Conservation (phyloP, 1,139 yeast species). For the Groenewaldozyma sp. region DNA sequence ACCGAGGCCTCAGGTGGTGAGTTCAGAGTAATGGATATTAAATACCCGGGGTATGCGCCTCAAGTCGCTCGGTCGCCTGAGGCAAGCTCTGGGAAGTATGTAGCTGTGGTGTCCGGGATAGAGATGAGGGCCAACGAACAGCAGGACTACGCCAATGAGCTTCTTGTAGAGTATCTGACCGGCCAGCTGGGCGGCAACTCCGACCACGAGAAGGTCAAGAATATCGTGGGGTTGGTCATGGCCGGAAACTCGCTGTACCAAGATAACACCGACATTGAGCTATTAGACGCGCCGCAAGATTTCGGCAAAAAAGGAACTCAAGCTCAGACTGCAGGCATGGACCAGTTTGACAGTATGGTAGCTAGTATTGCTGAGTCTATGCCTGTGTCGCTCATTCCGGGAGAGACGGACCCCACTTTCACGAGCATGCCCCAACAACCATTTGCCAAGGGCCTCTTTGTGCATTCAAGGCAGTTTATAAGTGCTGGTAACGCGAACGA, state of each 20-base stretch:
- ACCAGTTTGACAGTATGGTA: constrained; percentile 47
- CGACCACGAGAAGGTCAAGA: constrained; percentile 25
- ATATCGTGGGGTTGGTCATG: constrained; percentile 49
- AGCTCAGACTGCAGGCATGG: constrained; percentile 12
- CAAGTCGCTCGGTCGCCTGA: constrained; percentile 35
- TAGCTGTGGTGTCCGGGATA: constrained; percentile 73
- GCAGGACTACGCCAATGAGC: constrained; percentile 41
- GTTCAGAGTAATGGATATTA: constrained; percentile 75
- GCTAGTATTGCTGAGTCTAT: constrained; percentile 49
- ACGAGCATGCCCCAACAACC: constrained; percentile 85
- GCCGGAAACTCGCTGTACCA: constrained; percentile 66
- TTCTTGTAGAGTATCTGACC: constrained; percentile 60
- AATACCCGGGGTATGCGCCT: constrained; percentile 56
- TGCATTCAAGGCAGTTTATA: constrained; percentile 35
- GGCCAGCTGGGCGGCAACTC: constrained; percentile 52
- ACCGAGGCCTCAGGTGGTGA: constrained; percentile 77
- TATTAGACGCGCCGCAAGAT: constrained; percentile 2
- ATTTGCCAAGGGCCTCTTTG: constrained; percentile 64
- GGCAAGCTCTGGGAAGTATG: constrained; percentile 19
- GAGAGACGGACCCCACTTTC: constrained; percentile 75
- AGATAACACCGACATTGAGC: constrained; percentile 1
- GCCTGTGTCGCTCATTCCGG: constrained; percentile 77
- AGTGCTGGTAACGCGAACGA: constrained; percentile 31
- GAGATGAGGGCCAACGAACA: constrained; percentile 39
- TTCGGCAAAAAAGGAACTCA: constrained; percentile 1